Conservation (phyloP, 805 yeast species). For the Komagataella populi region DNA sequence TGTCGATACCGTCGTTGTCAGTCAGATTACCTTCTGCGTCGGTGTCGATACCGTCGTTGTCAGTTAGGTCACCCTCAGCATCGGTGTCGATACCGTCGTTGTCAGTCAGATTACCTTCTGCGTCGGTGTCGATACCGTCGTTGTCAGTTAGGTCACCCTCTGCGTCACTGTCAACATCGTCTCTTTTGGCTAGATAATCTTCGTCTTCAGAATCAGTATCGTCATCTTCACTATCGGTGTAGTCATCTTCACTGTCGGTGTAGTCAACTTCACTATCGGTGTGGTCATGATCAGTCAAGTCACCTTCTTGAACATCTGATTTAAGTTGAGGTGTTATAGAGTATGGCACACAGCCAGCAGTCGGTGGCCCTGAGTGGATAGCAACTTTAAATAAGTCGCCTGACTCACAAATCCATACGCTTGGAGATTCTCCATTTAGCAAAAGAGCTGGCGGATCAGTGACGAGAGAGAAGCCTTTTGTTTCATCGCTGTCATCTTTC, state of each 20-base stretch:
- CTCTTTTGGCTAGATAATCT: background rate
- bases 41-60: background rate
- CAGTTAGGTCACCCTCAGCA: background rate
- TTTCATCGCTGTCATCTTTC: background rate
- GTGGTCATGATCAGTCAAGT: background rate
- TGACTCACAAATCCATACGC: background rate
- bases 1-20: background rate
- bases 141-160: too few relatives aligned
- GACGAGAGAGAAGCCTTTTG: background rate
- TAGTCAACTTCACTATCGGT: background rate
- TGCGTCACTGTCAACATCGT: background rate
- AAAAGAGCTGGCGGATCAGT: background rate
- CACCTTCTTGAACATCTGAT: background rate
- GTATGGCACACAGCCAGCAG: background rate
- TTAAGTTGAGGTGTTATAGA: background rate
- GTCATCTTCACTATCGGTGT: background rate
- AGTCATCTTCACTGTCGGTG: too few relatives aligned
- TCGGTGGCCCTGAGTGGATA: background rate
- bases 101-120: too few relatives aligned
- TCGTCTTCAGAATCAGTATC: background rate
- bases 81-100: too few relatives aligned
- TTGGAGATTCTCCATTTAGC: background rate
- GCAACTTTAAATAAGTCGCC: background rate
- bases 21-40: background rate
- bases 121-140: too few relatives aligned